A percentile compares a stretch with the other conserved stretches of the same genome.
Conservation (phyloP, 1,139 yeast species). For the Yamadazyma mexicana region DNA sequence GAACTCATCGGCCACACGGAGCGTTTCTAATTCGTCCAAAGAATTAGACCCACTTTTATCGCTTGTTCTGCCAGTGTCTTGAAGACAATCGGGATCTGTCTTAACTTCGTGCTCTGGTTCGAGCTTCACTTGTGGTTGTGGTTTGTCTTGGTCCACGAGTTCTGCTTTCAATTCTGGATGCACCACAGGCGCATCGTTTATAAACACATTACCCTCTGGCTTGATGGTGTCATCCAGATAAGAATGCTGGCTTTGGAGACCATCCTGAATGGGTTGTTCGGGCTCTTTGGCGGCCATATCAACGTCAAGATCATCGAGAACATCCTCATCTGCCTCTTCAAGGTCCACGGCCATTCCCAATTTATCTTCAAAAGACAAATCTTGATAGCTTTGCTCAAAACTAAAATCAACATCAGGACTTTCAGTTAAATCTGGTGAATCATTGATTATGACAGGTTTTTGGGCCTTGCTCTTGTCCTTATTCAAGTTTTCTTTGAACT, state of each 20-base stretch:
- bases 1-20: conserved; percentile 10
- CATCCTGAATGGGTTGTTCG: not conserved
- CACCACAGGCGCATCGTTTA: not conserved
- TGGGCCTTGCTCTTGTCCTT: conserved; percentile 19
- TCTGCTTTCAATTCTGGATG: not conserved
- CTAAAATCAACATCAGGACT: conserved; percentile 31
- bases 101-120: conserved; percentile 2
- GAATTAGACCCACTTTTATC: not conserved
- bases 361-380: conserved; percentile 42
- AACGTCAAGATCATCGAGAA: not conserved
- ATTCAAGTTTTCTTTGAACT: conserved; percentile 45
- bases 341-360: conserved; percentile 32
- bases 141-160: not conserved
- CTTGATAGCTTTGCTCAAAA: conserved; percentile 42
- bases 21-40: conserved; percentile 9
- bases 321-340: conserved; percentile 7
- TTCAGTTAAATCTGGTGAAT: conserved; percentile 11
- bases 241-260: not conserved
- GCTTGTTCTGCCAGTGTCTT: not conserved
- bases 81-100: not conserved
- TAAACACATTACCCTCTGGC: not conserved
- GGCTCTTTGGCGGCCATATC: not conserved
- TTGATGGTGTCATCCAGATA: not conserved
- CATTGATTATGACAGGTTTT: conserved; percentile 15
- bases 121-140: conserved; percentile 1